phyloP scores from a whole-genome alignment of 2,329 filamentous ascomycete genomes.

The Aphanocladium album region DNA sequence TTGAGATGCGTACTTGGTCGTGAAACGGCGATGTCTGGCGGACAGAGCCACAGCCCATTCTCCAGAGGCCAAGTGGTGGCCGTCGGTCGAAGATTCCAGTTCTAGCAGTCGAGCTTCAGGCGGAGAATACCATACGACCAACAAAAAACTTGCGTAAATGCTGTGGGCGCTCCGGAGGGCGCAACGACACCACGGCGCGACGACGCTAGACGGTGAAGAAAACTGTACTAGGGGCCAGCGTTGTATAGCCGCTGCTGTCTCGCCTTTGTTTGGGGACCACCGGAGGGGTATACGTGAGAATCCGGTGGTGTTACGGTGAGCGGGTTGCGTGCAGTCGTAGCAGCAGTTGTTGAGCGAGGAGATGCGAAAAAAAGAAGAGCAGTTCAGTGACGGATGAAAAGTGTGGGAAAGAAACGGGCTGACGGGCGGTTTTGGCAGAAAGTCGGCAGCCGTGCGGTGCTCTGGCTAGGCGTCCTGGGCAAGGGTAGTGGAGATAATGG shows the following conservation, averaged over 20 bases:
- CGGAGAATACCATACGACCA: neutral
- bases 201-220: neutral
- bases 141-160: neutral
- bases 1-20: neutral
- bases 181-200: conserved; percentile 1
- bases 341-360: neutral
- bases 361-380: neutral
- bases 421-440: conserved; percentile 3
- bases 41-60: conserved; percentile 6
- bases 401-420: conserved; percentile 4
- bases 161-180: neutral
- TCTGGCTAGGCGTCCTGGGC: neutral
- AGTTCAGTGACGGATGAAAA: conserved; percentile 1
- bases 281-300: neutral
- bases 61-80: conserved; percentile 6
- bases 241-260: neutral
- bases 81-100: neutral
- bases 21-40: neutral
- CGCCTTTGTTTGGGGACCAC: neutral
- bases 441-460: conserved; percentile 1
- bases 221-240: neutral
- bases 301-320: neutral
- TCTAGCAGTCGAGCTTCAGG: neutral
- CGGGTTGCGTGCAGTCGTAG: neutral
- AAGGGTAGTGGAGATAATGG: conserved; percentile 7